Base-by-base conservation (phyloP, 805 yeast genomes). In the Kazachstania kunashirensis region DNA sequence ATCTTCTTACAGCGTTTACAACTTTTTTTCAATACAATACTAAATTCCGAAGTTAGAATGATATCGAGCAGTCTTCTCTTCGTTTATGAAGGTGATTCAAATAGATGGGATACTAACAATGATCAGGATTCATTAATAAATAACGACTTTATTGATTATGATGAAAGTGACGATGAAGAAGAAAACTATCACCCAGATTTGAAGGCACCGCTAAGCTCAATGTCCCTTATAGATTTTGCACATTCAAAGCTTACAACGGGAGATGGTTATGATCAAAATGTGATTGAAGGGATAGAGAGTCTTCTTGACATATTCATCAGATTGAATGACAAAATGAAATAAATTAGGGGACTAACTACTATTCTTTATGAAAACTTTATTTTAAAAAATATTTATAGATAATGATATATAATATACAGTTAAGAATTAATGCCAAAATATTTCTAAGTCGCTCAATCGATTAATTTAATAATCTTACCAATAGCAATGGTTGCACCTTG, bases 401-500 rank as follows among this genome's bases (percentile, higher is more conserved):
- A n/a, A n/a, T n/a, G n/a, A n/a, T n/a, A n/a, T n/a, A n/a, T n/a
- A n/a, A n/a, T n/a, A n/a, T n/a, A n/a, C n/a, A n/a, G n/a, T n/a
- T n/a, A n/a, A n/a, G n/a, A n/a, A n/a, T n/a, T n/a, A n/a, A n/a
- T n/a, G n/a, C n/a, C n/a, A n/a, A n/a, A n/a, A n/a, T n/a, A n/a
- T n/a, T n/a, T n/a, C n/a, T n/a, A n/a, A n/a, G n/a, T n/a, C 13
- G 27, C 16, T 44, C 47, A 58, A 43, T 73, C 79, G 61, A 86
- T 68, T 47, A 92, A 68, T 68, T 89, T 89, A 42, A 95, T 84
- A 54, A 92, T 85, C 66, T 89, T 88, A 66, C 99, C 99, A 63
- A 92, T 92, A 47, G 98, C 99, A 65, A 92, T 88, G 37, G 98
- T 92, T 45, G 78, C 78, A 59, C 97, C 98, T 68, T 92, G 97